Evolutionary conservation across 2,329 filamentous ascomycete species (phyloP).

Genomic region (Trichoderma sp.): DNA sequence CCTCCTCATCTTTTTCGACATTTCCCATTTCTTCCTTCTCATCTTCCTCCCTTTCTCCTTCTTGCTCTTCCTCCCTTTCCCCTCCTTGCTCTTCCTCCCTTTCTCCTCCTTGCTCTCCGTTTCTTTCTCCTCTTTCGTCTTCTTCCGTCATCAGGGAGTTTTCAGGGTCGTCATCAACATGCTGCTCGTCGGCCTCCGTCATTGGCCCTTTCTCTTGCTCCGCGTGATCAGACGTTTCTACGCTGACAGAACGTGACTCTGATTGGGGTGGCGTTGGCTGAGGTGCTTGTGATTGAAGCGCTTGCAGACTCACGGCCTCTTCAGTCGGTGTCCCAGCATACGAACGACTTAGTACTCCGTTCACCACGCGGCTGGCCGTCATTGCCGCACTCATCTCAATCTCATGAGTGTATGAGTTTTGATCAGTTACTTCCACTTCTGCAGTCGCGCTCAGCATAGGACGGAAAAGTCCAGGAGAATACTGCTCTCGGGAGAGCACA

Average conservation of each 20-base stretch:
- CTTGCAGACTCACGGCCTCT: not conserved
- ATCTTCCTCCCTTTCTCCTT: not conserved
- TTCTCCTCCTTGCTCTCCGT: not conserved
- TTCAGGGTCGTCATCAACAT: not conserved
- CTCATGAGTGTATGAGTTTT: not conserved
- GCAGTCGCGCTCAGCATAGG: not conserved
- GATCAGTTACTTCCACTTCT: not conserved
- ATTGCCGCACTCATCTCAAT: not conserved
- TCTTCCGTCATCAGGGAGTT: not conserved
- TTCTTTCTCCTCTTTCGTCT: not conserved
- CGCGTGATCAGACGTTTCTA: not conserved
- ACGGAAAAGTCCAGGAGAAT: not conserved
- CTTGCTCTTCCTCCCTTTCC: not conserved
- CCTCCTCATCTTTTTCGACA: not conserved
- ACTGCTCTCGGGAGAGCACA: not conserved
- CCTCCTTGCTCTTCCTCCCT: not conserved
- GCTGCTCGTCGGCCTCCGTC: not conserved
- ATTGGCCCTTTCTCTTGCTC: not conserved
- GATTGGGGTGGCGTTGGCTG: not conserved
- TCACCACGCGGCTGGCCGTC: not conserved
- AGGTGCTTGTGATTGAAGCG: slow-evolving; percentile 1
- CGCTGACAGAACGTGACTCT: not conserved
- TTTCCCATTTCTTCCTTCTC: not conserved
- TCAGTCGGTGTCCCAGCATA: not conserved
- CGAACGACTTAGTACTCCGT: not conserved